These are phyloP conservation scores for Fusarium subtropicale DNA, from an alignment of 2,329 filamentous ascomycete species.

Conservation along the genomic window DNA sequence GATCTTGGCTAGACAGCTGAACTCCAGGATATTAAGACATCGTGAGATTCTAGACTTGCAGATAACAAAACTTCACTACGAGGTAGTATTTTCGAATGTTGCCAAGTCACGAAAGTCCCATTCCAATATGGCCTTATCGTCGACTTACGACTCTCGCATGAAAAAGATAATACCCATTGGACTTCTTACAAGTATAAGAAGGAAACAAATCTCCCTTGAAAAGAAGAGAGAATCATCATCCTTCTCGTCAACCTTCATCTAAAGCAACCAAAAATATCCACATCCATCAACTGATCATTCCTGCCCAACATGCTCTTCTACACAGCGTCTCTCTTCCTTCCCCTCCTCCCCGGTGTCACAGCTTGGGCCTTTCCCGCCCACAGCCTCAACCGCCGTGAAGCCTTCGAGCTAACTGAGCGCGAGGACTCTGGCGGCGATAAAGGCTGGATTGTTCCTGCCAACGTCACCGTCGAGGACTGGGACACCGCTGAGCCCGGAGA, in stretches of 20 bases:
- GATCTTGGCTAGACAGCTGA: no score
- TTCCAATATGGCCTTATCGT: no score
- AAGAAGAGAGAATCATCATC: no score
- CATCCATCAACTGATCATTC: neutral
- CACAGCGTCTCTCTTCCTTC: neutral
- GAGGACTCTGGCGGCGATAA: neutral
- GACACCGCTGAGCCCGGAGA: neutral
- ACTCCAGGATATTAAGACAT: no score
- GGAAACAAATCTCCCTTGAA: no score
- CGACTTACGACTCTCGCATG: no score
- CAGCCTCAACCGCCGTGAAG: neutral
- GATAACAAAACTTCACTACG: no score
- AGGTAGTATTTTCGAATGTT: no score
- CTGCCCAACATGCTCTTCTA: neutral
- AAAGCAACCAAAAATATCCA: neutral
- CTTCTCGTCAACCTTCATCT: neutral
- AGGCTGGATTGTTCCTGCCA: neutral
- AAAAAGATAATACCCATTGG: no score
- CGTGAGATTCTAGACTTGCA: no score
- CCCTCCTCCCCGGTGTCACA: accelerated
- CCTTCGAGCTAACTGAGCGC: neutral
- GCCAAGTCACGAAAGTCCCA: no score
- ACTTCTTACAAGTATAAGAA: no score
- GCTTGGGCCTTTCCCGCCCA: neutral
- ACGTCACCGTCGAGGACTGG: neutral